Evolutionary conservation across 1,284 basidiomycete genomes (phyloP), one percentile per base, ranked within the genome.

Genomic region (Boletus semigastroideus): DNA sequence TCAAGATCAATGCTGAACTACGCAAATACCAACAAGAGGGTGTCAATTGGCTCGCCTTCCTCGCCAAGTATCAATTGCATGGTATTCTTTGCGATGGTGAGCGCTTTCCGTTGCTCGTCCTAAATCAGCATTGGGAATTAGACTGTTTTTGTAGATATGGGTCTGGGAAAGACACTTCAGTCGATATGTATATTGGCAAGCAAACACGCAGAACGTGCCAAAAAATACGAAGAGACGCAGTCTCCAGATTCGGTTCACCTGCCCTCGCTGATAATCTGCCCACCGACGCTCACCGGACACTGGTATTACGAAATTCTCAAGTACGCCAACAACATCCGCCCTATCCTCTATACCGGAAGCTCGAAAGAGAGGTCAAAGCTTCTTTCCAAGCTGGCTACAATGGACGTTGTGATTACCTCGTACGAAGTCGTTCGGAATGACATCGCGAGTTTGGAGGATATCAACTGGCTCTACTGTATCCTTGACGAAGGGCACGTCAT

Each of bases 401-500:
- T 86, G 72, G 97, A 99, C 63, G 80, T 96, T 17, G 87, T 99
- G 55, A 92, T 99, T 63, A 96, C 93, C 27, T 98, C 96, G 0
- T 99, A 99, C 72, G 97, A 99, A 69, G 90, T 95, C 13, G 92
- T 98, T 28, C 87, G 97, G 42, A 98, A 98, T 72, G 97, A 99
- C 69, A 91, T 98, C 52, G 73, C 80, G 17, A 85, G 80, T 52
- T 77, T 99, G 9, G 80, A 87, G 59, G 78, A 80, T 46, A 70
- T 90, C 56, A 82, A 87, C 60, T 99, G 94, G 93, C 80, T 97
- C 46, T 99, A 98, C 71, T 98, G 95, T 72, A 90, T 99, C 42
- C 81, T 99, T 43, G 97, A 99, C 68, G 97, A 99, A 74, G 97
- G 97, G 0, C 97, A 99, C 70, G 85, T 98, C 59, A 99, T 99